Evolutionary conservation across 2,329 filamentous ascomycete genomes (phyloP).

Genomic region (Alternaria ethzedia): DNA sequence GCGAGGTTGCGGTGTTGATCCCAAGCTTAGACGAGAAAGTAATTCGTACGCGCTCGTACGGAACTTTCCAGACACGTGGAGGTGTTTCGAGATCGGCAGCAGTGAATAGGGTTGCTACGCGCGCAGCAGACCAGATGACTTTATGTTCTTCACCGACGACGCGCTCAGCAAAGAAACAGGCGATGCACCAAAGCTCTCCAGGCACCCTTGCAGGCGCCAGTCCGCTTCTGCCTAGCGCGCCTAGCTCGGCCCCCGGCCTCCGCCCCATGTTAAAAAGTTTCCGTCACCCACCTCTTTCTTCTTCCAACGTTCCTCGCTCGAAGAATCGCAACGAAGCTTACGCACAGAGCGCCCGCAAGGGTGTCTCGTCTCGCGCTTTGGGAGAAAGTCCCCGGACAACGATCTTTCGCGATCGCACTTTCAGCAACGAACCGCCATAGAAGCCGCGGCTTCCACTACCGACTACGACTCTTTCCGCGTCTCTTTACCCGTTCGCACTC

Average conservation of each 20-base stretch:
- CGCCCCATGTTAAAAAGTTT: conserved; percentile 30
- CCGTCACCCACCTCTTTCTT: conserved; percentile 23
- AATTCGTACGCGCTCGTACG: conserved; percentile 11
- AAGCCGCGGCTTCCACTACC: conserved; percentile 81
- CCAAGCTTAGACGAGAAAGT: background rate
- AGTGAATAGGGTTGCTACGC: background rate
- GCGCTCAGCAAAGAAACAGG: conserved; percentile 28
- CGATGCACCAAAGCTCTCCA: conserved; percentile 30
- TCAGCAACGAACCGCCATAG: conserved; percentile 99
- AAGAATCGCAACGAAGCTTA: conserved; percentile 99
- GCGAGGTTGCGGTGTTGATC: conserved; percentile 19
- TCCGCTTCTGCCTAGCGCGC: conserved; percentile 36
- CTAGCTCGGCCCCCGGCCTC: conserved; percentile 26
- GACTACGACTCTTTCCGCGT: conserved; percentile 48
- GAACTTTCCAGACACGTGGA: background rate
- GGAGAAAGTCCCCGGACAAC: conserved; percentile 99
- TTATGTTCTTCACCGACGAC: conserved; percentile 19
- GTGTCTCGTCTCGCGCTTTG: conserved; percentile 71
- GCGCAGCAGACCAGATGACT: conserved; percentile 12
- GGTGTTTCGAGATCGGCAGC: background rate
- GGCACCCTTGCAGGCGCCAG: conserved; percentile 38
- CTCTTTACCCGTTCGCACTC: conserved; percentile 63
- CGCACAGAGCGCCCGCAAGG: conserved; percentile 69
- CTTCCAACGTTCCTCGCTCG: conserved; percentile 84
- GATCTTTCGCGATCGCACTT: conserved; percentile 59